A percentile compares a stretch with the other conserved stretches of the same genome.
These are phyloP conservation scores for Nicotiana benthamiana DNA, from an alignment of 257 asterid genomes.

Conservation along the genomic window DNA sequence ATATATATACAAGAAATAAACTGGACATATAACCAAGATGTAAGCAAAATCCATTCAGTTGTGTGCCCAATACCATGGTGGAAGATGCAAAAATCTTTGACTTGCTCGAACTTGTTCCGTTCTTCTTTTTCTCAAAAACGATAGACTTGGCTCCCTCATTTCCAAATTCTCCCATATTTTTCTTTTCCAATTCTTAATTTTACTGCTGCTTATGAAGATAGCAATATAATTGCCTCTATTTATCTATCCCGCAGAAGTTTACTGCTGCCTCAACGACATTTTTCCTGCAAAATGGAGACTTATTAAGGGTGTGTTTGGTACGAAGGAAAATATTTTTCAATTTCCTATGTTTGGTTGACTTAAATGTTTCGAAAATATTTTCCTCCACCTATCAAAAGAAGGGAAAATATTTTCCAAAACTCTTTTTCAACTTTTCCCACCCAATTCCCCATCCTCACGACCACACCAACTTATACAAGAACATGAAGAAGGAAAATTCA, in stretches of 20 bases:
- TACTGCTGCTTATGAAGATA: neutral
- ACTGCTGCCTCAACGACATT: neutral
- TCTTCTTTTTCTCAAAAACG: constrained; percentile 28
- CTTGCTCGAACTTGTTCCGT: constrained; percentile 33
- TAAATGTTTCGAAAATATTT: too few relatives aligned
- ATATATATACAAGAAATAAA: neutral
- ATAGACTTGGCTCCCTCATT: constrained; percentile 25
- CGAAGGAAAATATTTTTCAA: too few relatives aligned
- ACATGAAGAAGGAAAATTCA: neutral
- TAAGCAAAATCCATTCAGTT: neutral
- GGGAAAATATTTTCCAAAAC: too few relatives aligned
- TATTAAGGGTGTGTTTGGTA: neutral
- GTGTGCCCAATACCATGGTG: constrained; percentile 25
- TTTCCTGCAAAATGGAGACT: neutral
- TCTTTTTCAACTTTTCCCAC: too few relatives aligned
- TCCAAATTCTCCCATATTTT: constrained; percentile 41
- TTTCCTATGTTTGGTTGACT: too few relatives aligned
- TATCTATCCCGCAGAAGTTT: neutral
- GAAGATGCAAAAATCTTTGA: constrained; percentile 34
- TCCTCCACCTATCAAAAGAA: too few relatives aligned
- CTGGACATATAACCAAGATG: neutral
- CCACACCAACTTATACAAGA: neutral
- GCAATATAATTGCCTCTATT: neutral
- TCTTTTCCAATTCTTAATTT: neutral
- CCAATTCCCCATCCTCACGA: too few relatives aligned